These are phyloP conservation scores for Apiosordaria backusii DNA, from an alignment of 495 filamentous ascomycete genomes.

Conservation along the genomic window DNA sequence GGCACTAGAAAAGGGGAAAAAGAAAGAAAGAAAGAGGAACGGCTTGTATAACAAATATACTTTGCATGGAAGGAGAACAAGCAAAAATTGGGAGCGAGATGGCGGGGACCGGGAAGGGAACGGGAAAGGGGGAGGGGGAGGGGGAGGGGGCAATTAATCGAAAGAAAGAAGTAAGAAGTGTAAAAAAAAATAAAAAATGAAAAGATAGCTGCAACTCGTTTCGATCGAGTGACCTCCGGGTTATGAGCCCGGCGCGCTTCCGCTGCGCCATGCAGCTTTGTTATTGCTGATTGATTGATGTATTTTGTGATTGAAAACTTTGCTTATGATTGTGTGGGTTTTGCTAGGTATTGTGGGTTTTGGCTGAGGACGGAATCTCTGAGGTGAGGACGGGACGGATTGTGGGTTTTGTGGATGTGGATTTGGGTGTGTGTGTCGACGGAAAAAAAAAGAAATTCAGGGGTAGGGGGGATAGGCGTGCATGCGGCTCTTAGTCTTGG, in stretches of 20 bases:
- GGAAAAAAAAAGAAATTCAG: background rate
- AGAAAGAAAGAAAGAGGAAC: too few relatives aligned
- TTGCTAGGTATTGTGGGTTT: background rate
- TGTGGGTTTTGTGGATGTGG: background rate
- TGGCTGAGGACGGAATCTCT: background rate
- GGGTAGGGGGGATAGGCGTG: too few relatives aligned
- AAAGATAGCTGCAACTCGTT: constrained; percentile 26
- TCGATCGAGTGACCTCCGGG: constrained; percentile 34
- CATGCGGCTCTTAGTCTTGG: background rate
- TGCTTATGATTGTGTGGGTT: background rate
- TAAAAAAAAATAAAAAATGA: constrained; percentile 9
- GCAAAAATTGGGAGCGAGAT: too few relatives aligned
- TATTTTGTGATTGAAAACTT: background rate
- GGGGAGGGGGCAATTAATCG: background rate
- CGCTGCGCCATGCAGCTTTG: constrained; percentile 29
- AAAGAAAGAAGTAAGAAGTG: constrained; percentile 1
- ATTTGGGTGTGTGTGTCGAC: too few relatives aligned
- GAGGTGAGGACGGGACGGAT: background rate
- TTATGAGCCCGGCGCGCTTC: constrained; percentile 34
- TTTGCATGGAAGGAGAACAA: too few relatives aligned
- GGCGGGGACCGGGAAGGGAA: too few relatives aligned
- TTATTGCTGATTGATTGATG: background rate
- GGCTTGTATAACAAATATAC: too few relatives aligned
- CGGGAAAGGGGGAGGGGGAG: too few relatives aligned
- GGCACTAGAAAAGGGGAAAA: too few relatives aligned